Percentiles rank a stretch among this genome's conserved stretches.
These are phyloP conservation scores for Fusarium ambrosium DNA, from an alignment of 2,329 filamentous ascomycete genomes.

Conservation along the genomic window DNA sequence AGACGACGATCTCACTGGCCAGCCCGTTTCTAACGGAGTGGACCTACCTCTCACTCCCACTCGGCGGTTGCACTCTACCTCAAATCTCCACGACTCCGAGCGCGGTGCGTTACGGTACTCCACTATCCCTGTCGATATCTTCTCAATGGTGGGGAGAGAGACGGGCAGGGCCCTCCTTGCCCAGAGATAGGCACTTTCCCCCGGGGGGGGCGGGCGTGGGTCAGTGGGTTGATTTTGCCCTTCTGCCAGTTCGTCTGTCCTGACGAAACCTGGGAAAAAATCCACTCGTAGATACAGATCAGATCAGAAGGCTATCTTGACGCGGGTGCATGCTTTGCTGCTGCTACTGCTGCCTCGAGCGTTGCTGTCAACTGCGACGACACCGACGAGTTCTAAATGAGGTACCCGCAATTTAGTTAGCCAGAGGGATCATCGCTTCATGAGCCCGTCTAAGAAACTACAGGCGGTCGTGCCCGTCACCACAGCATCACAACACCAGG, in stretches of 20 bases:
- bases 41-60: background rate
- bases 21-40: background rate
- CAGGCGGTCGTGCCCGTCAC: conserved; percentile 7
- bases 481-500: conserved; percentile 16
- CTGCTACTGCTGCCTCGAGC: background rate
- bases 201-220: conserved; percentile 14
- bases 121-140: conserved; percentile 8
- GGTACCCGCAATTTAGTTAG: background rate
- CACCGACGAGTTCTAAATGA: background rate
- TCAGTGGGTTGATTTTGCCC: background rate
- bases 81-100: conserved; percentile 8
- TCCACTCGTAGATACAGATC: conserved; percentile 28
- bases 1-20: conserved; percentile 15
- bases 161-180: background rate
- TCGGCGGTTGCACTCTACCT: conserved; percentile 1
- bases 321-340: background rate
- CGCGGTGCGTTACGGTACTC: background rate
- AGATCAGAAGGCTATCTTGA: conserved; percentile 9
- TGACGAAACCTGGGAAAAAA: background rate
- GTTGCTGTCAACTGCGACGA: background rate
- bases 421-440: conserved; percentile 23
- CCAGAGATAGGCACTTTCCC: conserved; percentile 39
- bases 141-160: conserved; percentile 10
- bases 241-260: background rate
- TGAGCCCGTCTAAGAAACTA: background rate